A percentile compares a stretch with the other conserved stretches of the same genome.
Evolutionary conservation across 2,329 filamentous ascomycete species (phyloP).

Genomic region (Chalaropsis ovoidea): DNA sequence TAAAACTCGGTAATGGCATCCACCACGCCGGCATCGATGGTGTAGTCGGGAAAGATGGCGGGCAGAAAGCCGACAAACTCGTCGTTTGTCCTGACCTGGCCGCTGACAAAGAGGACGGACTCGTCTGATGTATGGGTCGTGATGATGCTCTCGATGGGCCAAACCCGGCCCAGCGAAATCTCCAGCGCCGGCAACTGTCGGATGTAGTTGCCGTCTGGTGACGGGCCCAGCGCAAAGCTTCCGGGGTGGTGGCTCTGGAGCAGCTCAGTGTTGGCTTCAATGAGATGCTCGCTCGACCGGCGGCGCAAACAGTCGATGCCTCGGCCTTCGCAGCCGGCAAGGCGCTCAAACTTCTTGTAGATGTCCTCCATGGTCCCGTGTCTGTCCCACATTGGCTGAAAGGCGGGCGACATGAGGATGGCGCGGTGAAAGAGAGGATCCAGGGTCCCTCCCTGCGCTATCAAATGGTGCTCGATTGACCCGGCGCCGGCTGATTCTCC

Average conservation of each 20-base stretch:
- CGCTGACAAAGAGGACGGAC: slow-evolving; percentile 30
- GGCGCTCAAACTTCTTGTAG: slow-evolving; percentile 31
- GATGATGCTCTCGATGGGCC: slow-evolving; percentile 30
- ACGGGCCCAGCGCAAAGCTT: slow-evolving; percentile 32
- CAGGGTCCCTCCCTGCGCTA: slow-evolving; percentile 36
- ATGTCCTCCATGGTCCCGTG: slow-evolving; percentile 29
- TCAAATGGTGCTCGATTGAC: slow-evolving; percentile 42
- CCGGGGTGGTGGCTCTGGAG: slow-evolving; percentile 29
- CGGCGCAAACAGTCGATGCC: slow-evolving; percentile 30
- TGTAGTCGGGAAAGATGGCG: slow-evolving; percentile 32
- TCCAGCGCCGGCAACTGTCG: slow-evolving; percentile 32
- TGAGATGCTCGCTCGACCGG: slow-evolving; percentile 27
- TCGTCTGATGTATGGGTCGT: slow-evolving; percentile 32
- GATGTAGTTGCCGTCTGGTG: slow-evolving; percentile 31
- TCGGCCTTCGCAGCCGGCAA: slow-evolving; percentile 31
- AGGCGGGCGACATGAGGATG: slow-evolving; percentile 33
- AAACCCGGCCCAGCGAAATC: slow-evolving; percentile 29
- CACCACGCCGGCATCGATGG: slow-evolving; percentile 29
- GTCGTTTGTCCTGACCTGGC: slow-evolving; percentile 30
- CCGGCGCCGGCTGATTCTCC: slow-evolving; percentile 44
- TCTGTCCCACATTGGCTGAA: slow-evolving; percentile 33
- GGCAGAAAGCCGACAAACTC: slow-evolving; percentile 32
- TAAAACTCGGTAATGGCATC: slow-evolving; percentile 31
- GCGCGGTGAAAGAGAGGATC: slow-evolving; percentile 37
- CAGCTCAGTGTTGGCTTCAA: slow-evolving; percentile 30